Conservation (phyloP, 1,284 basidiomycete species). For the Mycosarcoma mackinlayi region DNA sequence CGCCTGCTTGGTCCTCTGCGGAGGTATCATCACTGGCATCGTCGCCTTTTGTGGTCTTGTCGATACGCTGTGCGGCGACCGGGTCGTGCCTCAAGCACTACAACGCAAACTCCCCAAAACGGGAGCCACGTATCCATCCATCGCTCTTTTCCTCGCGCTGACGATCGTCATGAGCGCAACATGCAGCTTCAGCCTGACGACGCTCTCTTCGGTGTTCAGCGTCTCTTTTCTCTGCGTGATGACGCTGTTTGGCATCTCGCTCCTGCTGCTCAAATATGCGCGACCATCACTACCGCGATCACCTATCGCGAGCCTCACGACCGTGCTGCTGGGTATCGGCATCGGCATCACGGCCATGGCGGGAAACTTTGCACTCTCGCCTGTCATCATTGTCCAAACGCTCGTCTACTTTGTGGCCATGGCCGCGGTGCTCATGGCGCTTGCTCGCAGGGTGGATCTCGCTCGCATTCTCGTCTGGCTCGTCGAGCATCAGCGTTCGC, state of each 20-base stretch:
- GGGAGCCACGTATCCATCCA: conserved; percentile 73
- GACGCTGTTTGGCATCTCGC: conserved; percentile 75
- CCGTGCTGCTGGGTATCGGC: conserved; percentile 72
- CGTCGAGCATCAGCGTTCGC: conserved; percentile 74
- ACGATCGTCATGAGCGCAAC: conserved; percentile 74
- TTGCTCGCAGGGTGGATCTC: conserved; percentile 73
- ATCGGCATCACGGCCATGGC: conserved; percentile 74
- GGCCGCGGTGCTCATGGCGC: conserved; percentile 70
- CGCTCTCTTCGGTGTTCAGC: conserved; percentile 57
- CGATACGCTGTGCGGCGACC: conserved; percentile 69
- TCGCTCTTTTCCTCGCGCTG: conserved; percentile 73
- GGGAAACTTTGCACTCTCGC: conserved; percentile 50
- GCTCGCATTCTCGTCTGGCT: conserved; percentile 74
- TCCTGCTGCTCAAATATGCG: conserved; percentile 76
- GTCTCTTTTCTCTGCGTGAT: conserved; percentile 77
- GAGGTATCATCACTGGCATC: conserved; percentile 56
- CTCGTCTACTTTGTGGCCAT: conserved; percentile 66
- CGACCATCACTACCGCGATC: conserved; percentile 74
- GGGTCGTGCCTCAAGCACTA: conserved; percentile 74
- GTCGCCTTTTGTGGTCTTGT: conserved; percentile 44
- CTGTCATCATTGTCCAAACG: conserved; percentile 75
- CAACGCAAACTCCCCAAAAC: conserved; percentile 72
- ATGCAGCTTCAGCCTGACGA: conserved; percentile 72
- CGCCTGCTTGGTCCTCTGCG: conserved; percentile 52
- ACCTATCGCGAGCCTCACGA: conserved; percentile 69